A percentile compares a stretch with the other conserved stretches of the same genome.
Conservation (phyloP, 371 early-diverging fungal genomes). For the Mortierella sp. region DNA sequence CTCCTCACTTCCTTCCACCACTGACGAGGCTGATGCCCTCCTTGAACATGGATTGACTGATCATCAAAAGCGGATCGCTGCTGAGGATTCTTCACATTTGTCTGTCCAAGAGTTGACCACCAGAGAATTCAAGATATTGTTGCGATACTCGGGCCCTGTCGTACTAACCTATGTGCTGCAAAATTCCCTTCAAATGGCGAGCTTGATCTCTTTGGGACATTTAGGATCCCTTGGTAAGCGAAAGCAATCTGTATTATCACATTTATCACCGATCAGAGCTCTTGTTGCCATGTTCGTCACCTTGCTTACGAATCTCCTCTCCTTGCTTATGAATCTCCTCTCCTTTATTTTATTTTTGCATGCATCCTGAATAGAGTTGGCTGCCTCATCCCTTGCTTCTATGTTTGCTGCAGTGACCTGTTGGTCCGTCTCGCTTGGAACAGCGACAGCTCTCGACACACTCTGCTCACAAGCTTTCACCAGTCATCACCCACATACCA, state of each 20-base stretch:
- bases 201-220: conserved; percentile 72
- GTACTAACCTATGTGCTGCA: conserved; percentile 73
- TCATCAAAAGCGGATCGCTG: too few relatives aligned
- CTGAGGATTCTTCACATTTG: neutral
- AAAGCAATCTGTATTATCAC: neutral
- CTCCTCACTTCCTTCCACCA: neutral
- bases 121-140: conserved; percentile 54
- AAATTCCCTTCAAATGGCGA: conserved; percentile 71
- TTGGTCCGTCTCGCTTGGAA: conserved; percentile 82
- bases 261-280: too few relatives aligned
- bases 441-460: conserved; percentile 89
- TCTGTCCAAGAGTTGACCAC: conserved; percentile 19
- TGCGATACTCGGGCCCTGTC: conserved; percentile 67
- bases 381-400: conserved; percentile 79
- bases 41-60: conserved; percentile 6
- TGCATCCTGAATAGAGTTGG: conserved; percentile 86
- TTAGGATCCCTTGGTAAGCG: conserved; percentile 59
- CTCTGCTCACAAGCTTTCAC: conserved; percentile 91
- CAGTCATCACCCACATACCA: conserved; percentile 71
- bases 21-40: conserved; percentile 5
- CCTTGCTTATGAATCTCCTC: too few relatives aligned
- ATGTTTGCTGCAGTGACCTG: conserved; percentile 91
- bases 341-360: too few relatives aligned
- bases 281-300: too few relatives aligned
- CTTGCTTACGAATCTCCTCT: too few relatives aligned